phyloP scores from a whole-genome alignment of 169 alveolate genomes.

The Prorocentrum cordatum region DNA sequence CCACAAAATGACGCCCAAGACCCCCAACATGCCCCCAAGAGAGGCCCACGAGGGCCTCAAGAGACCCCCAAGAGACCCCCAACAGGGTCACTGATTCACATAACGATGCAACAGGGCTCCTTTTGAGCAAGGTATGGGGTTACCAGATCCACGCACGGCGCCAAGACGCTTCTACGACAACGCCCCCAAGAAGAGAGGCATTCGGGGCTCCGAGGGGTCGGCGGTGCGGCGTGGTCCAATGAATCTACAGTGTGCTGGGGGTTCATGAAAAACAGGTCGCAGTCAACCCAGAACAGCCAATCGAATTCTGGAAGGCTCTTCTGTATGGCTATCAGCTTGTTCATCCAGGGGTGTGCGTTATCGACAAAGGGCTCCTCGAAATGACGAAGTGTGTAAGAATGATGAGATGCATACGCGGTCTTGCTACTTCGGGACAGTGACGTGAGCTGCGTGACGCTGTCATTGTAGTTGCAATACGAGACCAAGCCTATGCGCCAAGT shows the following conservation, averaged over 20 bases:
- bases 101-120: no score
- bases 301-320: conserved; percentile 16
- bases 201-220: no score
- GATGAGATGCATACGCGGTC: neutral
- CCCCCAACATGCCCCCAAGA: no score
- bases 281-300: conserved; percentile 69
- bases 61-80: no score
- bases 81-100: no score
- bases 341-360: conserved; percentile 67
- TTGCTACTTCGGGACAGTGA: conserved; percentile 59
- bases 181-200: no score
- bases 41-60: no score
- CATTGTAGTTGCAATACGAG: conserved; percentile 58
- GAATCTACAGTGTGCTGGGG: neutral
- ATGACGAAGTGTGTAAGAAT: neutral
- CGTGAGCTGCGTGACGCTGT: conserved; percentile 44
- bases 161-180: no score
- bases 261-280: conserved; percentile 64
- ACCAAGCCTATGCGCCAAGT: conserved; percentile 57
- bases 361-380: conserved; percentile 41
- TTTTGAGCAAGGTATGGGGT: no score
- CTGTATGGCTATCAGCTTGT: conserved; percentile 63
- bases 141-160: no score
- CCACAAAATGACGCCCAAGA: no score
- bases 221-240: no score